Evolutionary conservation across 371 early-diverging fungal species (phyloP).

Genomic region (Lichtheimia ramosa): DNA sequence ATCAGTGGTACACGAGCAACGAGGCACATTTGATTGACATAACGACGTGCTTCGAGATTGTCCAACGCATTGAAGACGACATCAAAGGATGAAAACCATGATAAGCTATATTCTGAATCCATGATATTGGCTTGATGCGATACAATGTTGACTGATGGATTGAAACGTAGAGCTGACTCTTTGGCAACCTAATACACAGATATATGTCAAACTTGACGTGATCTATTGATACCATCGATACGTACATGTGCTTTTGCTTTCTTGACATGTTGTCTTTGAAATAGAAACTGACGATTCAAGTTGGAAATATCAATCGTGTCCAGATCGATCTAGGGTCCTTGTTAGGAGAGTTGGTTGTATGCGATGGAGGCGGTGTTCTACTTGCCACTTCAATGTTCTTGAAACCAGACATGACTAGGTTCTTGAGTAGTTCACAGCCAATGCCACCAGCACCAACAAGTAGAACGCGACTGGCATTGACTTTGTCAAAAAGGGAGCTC

Average conservation of each 20-base stretch:
- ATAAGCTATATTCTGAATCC: conserved; percentile 76
- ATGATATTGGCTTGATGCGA: conserved; percentile 87
- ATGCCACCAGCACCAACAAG: conserved; percentile 97
- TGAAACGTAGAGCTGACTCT: conserved; percentile 81
- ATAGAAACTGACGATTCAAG: conserved; percentile 98
- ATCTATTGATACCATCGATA: neutral
- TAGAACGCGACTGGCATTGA: conserved; percentile 51
- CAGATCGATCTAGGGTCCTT: conserved; percentile 75
- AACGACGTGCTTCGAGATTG: conserved; percentile 93
- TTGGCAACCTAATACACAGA: conserved; percentile 62
- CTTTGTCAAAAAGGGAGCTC: conserved; percentile 31
- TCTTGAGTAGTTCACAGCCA: conserved; percentile 98
- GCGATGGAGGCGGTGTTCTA: neutral
- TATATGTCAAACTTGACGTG: neutral
- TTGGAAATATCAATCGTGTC: conserved; percentile 99
- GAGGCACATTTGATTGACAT: conserved; percentile 97
- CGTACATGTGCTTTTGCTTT: conserved; percentile 87
- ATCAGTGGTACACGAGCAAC: conserved; percentile 88
- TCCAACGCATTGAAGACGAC: conserved; percentile 98
- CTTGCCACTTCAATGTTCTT: conserved; percentile 76
- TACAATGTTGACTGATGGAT: conserved; percentile 72
- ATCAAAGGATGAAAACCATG: conserved; percentile 91
- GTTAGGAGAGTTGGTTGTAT: no score
- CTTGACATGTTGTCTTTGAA: conserved; percentile 90
- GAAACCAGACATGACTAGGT: conserved; percentile 91